These are phyloP conservation scores for Pseudocercospora fuligena DNA, from an alignment of 2,329 filamentous ascomycete species.

Conservation along the genomic window DNA sequence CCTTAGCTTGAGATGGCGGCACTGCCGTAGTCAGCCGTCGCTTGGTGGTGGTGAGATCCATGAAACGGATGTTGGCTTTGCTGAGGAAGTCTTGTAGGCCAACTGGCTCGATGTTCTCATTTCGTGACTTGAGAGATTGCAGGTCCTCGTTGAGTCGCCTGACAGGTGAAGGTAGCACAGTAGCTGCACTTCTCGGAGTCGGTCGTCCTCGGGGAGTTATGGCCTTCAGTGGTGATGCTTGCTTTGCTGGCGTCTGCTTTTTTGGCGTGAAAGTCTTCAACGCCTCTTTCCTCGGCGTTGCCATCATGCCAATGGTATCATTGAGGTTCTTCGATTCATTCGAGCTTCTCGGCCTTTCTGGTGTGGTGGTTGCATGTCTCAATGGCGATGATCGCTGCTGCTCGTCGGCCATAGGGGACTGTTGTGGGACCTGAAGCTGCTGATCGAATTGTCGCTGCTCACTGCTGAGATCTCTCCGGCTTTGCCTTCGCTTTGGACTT, in stretches of 20 bases:
- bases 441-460: constrained; percentile 19
- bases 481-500: constrained; percentile 28
- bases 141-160: constrained; percentile 38
- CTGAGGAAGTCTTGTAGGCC: constrained; percentile 91
- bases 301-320: constrained; percentile 53
- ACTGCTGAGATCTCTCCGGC: constrained; percentile 6
- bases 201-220: constrained; percentile 41
- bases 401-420: constrained; percentile 38
- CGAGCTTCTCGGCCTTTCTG: constrained; percentile 25
- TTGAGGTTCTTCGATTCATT: constrained; percentile 35
- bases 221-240: constrained; percentile 48
- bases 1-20: constrained; percentile 43
- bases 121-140: constrained; percentile 25
- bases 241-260: constrained; percentile 44
- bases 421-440: constrained; percentile 29
- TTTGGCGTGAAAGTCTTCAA: constrained; percentile 47
- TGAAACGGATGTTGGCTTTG: constrained; percentile 95
- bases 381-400: constrained; percentile 33
- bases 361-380: constrained; percentile 20
- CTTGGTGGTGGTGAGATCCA: constrained; percentile 97
- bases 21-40: constrained; percentile 78
- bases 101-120: constrained; percentile 36
- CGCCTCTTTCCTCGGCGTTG: constrained; percentile 55
- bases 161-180: constrained; percentile 31
- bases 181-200: constrained; percentile 34